Evolutionary conservation across 495 filamentous ascomycete species (phyloP), one percentile per base, ranked within the genome.

Genomic region (Talaromyces wortmannii): DNA sequence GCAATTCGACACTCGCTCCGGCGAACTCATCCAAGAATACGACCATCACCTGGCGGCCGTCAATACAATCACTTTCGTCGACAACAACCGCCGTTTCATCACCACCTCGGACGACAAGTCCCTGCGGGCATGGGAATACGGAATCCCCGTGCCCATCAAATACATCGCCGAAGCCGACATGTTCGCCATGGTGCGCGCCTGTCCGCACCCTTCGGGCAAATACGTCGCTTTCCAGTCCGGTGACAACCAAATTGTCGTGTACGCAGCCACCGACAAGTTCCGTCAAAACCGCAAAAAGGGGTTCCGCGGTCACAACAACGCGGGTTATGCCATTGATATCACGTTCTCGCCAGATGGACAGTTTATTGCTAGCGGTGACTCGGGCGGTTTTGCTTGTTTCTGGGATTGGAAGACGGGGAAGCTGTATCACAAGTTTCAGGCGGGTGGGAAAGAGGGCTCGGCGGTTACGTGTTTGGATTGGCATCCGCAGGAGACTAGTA

Each of bases 351-450:
- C 94, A 1, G 94, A 97, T 63, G 94, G 94, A 3, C 88, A 92
- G 63, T 91, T 96, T 64, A 76, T 97, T 50, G 83, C 78, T 11
- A 86, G 80, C 33, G 94, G 94, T 53, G 95, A 97, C 67, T 86
- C 78, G 42, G 91, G 78, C 42, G 94, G 94, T 18, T 96, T 81
- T 61, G 84, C 92, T 45, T 96, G 89, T 69, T 96, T 96, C 74
- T 98, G 92, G 92, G 92, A 97, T 68, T 97, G 89, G 84, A 98
- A 97, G 83, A 96, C 90, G 40, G 91, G 92, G 63, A 97, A 96
- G 73, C 90, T 98, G 89, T 96, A 87, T 69, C 88, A 94, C 70
- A 97, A 97, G 82, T 82, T 98, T 52, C 76, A 86, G 69, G 91
- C 90, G 3, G 82, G 85, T 52, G 78, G 75, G 8, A 77, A 77